Evolutionary conservation across 306 rosid genomes (phyloP), one percentile per base, ranked within the genome.

Genomic region (Argentina anserina): DNA sequence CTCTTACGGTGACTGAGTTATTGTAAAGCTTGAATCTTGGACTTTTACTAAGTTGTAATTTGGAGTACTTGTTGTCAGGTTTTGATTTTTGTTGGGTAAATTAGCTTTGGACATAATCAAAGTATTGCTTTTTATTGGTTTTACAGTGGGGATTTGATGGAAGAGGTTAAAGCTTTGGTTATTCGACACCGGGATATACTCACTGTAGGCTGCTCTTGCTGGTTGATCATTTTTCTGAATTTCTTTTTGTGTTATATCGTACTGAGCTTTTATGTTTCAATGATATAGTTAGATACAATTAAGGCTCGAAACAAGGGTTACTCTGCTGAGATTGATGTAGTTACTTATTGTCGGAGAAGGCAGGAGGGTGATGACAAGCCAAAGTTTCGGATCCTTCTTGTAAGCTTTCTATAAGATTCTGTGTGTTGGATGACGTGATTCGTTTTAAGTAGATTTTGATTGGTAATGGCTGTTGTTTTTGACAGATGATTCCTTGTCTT

Each of bases 401-500:
- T 95, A 95, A 87, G 97, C 66, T 84, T 65, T 76, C 66, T 72
- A 21, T 56, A 13, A 11, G 28, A 33, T 47, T 62, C 21, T 74
- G 61, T 66, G 47, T 75, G 13, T 63, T 43, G 63, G 63, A 40
- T 25, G 23, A 26, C 41, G 8, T 20, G 36, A 64, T 23, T 28
- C 2, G 25, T 37, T 33, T 67, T 70, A 18, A 60, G 20, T 4
- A 56, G 47, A 43, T 58, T 56, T 80, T 74, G 23, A 84, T 86
- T 88, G 87, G 90, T 86, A 86, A 89, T 88, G 85, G 82, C 89
- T 92, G 91, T 82, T 90, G 82, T 95, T 90, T 89, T 89, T 94
- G 99, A 95, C 99, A 95, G 99, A 95, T 90, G 91, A 90, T 95
- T 95, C 97, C 96, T 95, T 95, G 97, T 95, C 91, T 95, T 92